Evolutionary conservation across 495 filamentous ascomycete species (phyloP).

Genomic region (Cercophora scortea): DNA sequence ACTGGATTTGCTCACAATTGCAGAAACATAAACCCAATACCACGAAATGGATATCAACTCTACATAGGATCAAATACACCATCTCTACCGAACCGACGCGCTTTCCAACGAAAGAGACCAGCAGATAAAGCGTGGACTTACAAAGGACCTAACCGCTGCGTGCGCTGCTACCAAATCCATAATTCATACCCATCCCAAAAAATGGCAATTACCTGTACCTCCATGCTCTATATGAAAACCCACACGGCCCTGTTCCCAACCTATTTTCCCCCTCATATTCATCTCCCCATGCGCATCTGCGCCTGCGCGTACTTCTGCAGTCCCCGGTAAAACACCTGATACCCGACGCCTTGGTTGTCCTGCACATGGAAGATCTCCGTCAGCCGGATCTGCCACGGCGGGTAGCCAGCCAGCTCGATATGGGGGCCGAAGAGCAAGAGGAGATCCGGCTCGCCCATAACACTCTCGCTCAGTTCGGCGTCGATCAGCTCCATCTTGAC

Average conservation of each 20-base stretch:
- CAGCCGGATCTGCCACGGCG: conserved; percentile 89
- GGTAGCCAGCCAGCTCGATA: conserved; percentile 81
- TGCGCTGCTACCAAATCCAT: no score
- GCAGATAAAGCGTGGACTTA: no score
- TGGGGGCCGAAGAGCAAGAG: conserved; percentile 77
- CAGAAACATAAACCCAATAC: no score
- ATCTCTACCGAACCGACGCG: no score
- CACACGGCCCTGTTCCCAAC: not conserved
- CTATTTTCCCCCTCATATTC: not conserved
- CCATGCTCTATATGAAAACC: not conserved
- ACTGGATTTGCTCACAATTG: no score
- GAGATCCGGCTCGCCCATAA: conserved; percentile 81
- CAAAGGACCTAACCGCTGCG: no score
- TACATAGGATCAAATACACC: no score
- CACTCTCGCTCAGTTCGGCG: conserved; percentile 62
- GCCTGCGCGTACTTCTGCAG: conserved; percentile 79
- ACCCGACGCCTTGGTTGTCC: conserved; percentile 74
- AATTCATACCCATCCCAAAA: no score
- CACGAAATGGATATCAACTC: no score
- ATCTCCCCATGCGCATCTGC: conserved; percentile 84
- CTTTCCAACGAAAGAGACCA: no score
- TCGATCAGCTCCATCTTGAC: conserved; percentile 85
- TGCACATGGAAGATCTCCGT: conserved; percentile 83
- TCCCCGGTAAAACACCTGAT: conserved; percentile 83
- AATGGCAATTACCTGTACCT: no score